Percentiles rank a stretch among this genome's conserved stretches.
Conservation (phyloP, 495 filamentous ascomycete species). For the Penicillium salamii region DNA sequence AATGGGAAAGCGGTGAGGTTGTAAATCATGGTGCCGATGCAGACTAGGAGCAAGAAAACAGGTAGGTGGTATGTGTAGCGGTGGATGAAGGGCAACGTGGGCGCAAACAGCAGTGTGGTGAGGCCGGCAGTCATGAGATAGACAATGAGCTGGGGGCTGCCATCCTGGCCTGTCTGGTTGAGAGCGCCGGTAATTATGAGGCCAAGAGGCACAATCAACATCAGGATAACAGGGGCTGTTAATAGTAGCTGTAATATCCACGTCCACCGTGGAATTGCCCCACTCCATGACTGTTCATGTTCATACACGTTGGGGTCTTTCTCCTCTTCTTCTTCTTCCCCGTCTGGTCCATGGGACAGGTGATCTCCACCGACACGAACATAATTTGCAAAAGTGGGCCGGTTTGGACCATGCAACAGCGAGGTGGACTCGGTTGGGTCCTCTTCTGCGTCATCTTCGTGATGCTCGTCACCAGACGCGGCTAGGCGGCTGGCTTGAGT, state of each 20-base stretch:
- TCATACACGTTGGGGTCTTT: conserved; percentile 56
- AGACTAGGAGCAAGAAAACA: conserved; percentile 68
- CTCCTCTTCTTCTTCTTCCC: conserved; percentile 29
- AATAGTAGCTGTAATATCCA: conserved; percentile 87
- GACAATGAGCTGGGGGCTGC: conserved; percentile 59
- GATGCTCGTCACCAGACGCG: conserved; percentile 31
- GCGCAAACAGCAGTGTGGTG: conserved; percentile 71
- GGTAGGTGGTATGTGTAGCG: conserved; percentile 82
- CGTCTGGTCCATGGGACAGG: conserved; percentile 29
- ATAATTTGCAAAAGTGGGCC: conserved; percentile 73
- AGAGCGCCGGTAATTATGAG: conserved; percentile 70
- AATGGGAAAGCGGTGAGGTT: conserved; percentile 90
- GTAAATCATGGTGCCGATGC: conserved; percentile 76
- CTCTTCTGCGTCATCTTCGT: conserved; percentile 47
- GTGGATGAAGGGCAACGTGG: conserved; percentile 80
- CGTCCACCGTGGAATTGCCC: conserved; percentile 70
- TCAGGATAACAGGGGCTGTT: conserved; percentile 70
- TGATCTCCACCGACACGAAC: conserved; percentile 42
- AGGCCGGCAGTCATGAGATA: conserved; percentile 68
- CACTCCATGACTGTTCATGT: conserved; percentile 85
- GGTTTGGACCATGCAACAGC: conserved; percentile 59
- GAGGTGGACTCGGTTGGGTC: conserved; percentile 76
- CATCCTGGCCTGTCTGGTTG: conserved; percentile 79
- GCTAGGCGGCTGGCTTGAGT: conserved; percentile 40
- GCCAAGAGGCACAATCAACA: conserved; percentile 69